Conservation (phyloP, 306 rosid genomes). For the Styphnolobium japonicum region DNA sequence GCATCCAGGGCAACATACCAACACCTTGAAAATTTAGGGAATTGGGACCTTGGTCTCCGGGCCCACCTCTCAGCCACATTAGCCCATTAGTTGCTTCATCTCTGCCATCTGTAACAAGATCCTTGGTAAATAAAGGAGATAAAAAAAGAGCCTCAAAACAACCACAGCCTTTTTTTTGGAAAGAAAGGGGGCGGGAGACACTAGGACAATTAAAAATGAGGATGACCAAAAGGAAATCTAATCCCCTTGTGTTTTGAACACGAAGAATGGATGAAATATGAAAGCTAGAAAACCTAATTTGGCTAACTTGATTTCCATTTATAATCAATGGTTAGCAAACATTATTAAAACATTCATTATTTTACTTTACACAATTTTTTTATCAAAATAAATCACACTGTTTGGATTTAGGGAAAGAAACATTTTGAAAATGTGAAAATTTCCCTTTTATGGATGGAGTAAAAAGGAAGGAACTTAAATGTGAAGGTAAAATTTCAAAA, state of each 20-base stretch:
- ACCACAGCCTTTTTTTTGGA: background rate
- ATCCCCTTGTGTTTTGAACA: background rate
- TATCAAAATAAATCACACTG: no score
- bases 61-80: conserved; percentile 82
- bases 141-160: background rate
- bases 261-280: background rate
- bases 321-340: background rate
- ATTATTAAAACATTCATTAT: background rate
- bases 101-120: conserved; percentile 64
- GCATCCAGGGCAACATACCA: conserved; percentile 87
- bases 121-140: background rate
- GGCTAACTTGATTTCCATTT: background rate
- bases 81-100: conserved; percentile 66
- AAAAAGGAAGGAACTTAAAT: background rate
- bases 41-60: conserved; percentile 65
- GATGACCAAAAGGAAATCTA: background rate
- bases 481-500: background rate
- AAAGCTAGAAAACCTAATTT: background rate
- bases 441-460: background rate
- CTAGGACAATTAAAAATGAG: background rate
- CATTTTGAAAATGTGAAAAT: no score
- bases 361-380: no score
- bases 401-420: no score
- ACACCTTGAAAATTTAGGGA: conserved; percentile 71
- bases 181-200: background rate